Evolutionary conservation across 2,329 filamentous ascomycete species (phyloP).

Genomic region (Cladophialophora chaetospira): DNA sequence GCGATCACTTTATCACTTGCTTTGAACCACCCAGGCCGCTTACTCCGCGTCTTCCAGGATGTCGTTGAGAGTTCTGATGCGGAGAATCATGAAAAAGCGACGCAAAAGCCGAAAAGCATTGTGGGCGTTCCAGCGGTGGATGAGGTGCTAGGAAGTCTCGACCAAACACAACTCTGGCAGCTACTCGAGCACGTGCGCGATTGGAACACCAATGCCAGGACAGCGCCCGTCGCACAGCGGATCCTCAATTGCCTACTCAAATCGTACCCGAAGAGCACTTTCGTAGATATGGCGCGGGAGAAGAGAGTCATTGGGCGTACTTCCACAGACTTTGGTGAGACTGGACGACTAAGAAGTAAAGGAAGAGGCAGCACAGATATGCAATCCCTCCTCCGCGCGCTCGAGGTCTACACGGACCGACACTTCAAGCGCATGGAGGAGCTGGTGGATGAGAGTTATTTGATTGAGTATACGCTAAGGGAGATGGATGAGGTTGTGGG

Average conservation of each 20-base stretch:
- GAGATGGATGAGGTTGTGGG: constrained; percentile 79
- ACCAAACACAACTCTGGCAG: constrained; percentile 81
- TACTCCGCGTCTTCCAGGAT: constrained; percentile 79
- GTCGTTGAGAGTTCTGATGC: constrained; percentile 58
- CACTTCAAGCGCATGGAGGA: constrained; percentile 91
- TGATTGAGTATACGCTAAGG: constrained; percentile 88
- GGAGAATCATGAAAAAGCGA: constrained; percentile 38
- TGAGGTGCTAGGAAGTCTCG: constrained; percentile 74
- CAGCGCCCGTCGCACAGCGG: constrained; percentile 79
- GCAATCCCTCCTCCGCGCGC: constrained; percentile 81
- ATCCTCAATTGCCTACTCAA: constrained; percentile 78
- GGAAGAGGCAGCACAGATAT: constrained; percentile 41
- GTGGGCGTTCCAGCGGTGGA: constrained; percentile 66
- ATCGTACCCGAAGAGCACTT: constrained; percentile 75
- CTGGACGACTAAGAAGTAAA: not conserved
- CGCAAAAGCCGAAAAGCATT: constrained; percentile 42
- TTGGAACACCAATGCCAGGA: constrained; percentile 96
- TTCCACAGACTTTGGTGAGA: not conserved
- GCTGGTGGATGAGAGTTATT: constrained; percentile 87
- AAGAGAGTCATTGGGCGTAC: constrained; percentile 10
- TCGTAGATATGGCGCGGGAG: constrained; percentile 65
- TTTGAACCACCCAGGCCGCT: constrained; percentile 87
- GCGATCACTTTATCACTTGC: constrained; percentile 90
- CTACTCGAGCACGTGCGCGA: constrained; percentile 82
- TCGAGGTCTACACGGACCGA: constrained; percentile 86